Conservation (phyloP, 2,329 filamentous ascomycete genomes). For the Ophiostoma perfectum region DNA sequence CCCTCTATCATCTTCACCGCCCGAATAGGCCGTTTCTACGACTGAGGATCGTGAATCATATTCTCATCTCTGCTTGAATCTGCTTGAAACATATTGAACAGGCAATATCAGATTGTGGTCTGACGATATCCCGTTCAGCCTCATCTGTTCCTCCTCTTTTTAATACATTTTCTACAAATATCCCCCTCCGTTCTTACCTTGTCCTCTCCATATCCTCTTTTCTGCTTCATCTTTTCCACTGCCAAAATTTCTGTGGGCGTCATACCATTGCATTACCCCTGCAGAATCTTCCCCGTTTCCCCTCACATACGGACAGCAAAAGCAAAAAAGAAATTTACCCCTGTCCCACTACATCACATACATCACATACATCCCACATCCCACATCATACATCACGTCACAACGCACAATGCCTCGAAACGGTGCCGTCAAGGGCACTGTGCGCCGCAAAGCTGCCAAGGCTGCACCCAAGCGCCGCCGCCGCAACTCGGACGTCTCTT, state of each 20-base stretch:
- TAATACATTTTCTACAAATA: not conserved
- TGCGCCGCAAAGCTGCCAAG: conserved; percentile 43
- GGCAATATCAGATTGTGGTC: not conserved
- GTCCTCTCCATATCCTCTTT: not conserved
- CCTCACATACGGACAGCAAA: not conserved
- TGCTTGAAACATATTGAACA: not conserved
- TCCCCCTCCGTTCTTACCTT: not conserved
- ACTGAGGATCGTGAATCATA: conserved; percentile 7
- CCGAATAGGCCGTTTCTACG: not conserved
- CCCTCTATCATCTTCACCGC: conserved; percentile 12
- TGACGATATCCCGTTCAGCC: not conserved
- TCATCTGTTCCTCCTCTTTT: not conserved
- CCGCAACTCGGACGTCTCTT: conserved; percentile 48
- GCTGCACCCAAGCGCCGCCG: conserved; percentile 42
- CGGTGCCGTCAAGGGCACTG: conserved; percentile 23
- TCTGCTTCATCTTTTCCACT: not conserved
- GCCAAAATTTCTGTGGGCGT: conserved; percentile 12
- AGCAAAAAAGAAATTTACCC: conserved; percentile 9
- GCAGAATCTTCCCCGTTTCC: conserved; percentile 14
- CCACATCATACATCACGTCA: conserved; percentile 15
- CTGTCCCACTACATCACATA: conserved; percentile 2
- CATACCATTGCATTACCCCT: conserved; percentile 14
- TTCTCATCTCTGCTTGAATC: not conserved
- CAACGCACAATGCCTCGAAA: conserved; percentile 48
- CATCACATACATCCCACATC: not conserved